Conservation (phyloP, 306 rosid genomes). For the Trifolium dubium region DNA sequence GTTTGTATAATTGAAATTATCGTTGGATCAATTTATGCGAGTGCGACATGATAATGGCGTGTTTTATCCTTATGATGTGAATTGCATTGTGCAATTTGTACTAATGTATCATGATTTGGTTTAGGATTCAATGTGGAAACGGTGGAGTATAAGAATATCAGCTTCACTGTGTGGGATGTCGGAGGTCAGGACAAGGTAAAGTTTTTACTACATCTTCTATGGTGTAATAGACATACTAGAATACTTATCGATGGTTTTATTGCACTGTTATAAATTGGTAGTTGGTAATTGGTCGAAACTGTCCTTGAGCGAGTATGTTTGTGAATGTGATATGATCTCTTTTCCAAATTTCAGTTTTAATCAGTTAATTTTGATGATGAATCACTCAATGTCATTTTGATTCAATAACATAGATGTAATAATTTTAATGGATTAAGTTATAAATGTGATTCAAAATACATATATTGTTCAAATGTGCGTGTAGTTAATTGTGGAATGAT, state of each 20-base stretch:
- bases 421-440: not conserved
- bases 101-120: slow-evolving; percentile 33
- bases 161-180: slow-evolving; percentile 99
- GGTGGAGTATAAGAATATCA: slow-evolving; percentile 92
- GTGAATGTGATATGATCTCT: not conserved
- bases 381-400: not conserved
- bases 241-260: not conserved
- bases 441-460: slow-evolving; percentile 2
- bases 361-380: slow-evolving; percentile 1
- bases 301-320: not conserved
- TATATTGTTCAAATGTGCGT: slow-evolving; percentile 7
- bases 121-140: slow-evolving; percentile 96
- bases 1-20: not conserved
- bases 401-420: slow-evolving; percentile 7
- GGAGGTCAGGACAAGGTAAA: slow-evolving; percentile 95
- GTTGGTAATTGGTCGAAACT: slow-evolving; percentile 10
- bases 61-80: not conserved
- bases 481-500: slow-evolving; percentile 14
- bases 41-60: not conserved
- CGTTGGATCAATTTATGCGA: not conserved
- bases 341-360: slow-evolving; percentile 1
- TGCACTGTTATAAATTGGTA: not conserved
- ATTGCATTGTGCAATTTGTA: not conserved
- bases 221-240: not conserved
- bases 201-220: not conserved